phyloP scores from a whole-genome alignment of 2,329 filamentous ascomycete genomes.

The Sphaerulina vaccinii region DNA sequence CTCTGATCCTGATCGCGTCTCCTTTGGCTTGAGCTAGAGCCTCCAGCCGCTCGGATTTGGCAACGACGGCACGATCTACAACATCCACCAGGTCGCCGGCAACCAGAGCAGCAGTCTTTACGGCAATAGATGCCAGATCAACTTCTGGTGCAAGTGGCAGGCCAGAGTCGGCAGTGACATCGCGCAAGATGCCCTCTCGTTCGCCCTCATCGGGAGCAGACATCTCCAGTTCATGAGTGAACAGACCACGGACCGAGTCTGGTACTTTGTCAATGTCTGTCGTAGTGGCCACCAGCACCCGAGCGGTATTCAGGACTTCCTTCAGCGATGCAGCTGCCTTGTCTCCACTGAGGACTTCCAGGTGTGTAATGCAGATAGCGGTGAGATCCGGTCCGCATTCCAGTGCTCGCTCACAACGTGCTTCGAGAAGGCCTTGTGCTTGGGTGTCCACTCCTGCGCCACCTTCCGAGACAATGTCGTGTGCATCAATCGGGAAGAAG shows the following conservation, averaged over 20 bases:
- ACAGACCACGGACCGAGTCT: slow-evolving; percentile 82
- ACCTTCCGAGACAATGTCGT: slow-evolving; percentile 91
- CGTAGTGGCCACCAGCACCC: slow-evolving; percentile 88
- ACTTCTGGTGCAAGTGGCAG: slow-evolving; percentile 79
- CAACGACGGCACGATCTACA: slow-evolving; percentile 81
- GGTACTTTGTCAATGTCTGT: slow-evolving; percentile 94
- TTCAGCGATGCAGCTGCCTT: slow-evolving; percentile 82
- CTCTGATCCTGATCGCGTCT: slow-evolving; percentile 59
- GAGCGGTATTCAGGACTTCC: slow-evolving; percentile 73
- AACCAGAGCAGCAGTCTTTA: slow-evolving; percentile 94
- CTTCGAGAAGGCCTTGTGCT: slow-evolving; percentile 85
- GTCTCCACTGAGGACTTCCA: slow-evolving; percentile 88
- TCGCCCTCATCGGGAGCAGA: slow-evolving; percentile 88
- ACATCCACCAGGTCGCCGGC: slow-evolving; percentile 91
- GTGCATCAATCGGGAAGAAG: slow-evolving; percentile 83
- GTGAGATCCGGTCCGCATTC: slow-evolving; percentile 83
- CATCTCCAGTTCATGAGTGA: slow-evolving; percentile 95
- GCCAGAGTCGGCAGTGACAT: slow-evolving; percentile 72
- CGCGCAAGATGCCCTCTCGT: slow-evolving; percentile 79
- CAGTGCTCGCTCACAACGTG: slow-evolving; percentile 82
- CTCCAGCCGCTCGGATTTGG: slow-evolving; percentile 73
- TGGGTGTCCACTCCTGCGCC: slow-evolving; percentile 87
- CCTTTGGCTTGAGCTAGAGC: slow-evolving; percentile 58
- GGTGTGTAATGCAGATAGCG: slow-evolving; percentile 79
- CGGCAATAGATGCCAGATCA: slow-evolving; percentile 77